Conservation (phyloP, 2,329 filamentous ascomycete species). For the Xylogone sp. region DNA sequence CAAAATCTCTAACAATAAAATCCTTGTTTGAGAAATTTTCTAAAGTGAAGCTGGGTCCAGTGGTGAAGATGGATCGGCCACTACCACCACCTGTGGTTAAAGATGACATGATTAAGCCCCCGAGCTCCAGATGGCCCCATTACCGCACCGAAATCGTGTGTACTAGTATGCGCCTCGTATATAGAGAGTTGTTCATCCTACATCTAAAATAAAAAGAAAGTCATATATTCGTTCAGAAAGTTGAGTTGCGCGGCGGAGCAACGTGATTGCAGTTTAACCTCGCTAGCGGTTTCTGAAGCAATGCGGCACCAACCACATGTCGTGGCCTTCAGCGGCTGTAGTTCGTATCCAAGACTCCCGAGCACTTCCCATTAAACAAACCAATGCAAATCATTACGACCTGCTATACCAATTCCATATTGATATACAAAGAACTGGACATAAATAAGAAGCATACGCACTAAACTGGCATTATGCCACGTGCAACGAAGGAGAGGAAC, state of each 20-base stretch:
- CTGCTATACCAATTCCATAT: background rate
- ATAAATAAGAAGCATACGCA: background rate
- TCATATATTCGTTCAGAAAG: background rate
- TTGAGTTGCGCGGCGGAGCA: background rate
- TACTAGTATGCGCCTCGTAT: no score
- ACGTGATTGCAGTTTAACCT: background rate
- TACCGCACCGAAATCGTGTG: background rate
- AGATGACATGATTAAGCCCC: slow-evolving; percentile 21
- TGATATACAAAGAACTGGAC: background rate
- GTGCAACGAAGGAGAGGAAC: slow-evolving; percentile 31
- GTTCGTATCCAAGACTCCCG: background rate
- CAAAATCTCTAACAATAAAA: slow-evolving; percentile 97
- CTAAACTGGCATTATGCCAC: slow-evolving; percentile 17
- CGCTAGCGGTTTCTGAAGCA: background rate
- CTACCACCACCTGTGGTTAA: slow-evolving; percentile 16
- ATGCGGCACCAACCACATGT: background rate
- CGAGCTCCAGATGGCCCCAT: slow-evolving; percentile 7
- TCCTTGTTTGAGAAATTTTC: slow-evolving; percentile 87
- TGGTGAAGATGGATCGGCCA: slow-evolving; percentile 60
- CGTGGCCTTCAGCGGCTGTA: no score
- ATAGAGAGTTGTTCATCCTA: background rate
- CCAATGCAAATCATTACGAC: background rate
- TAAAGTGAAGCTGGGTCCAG: slow-evolving; percentile 78
- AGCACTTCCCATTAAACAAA: background rate
- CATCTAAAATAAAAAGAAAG: background rate